Evolutionary conservation across 1,284 basidiomycete genomes (phyloP).

Genomic region (Porogramme epimiltina): DNA sequence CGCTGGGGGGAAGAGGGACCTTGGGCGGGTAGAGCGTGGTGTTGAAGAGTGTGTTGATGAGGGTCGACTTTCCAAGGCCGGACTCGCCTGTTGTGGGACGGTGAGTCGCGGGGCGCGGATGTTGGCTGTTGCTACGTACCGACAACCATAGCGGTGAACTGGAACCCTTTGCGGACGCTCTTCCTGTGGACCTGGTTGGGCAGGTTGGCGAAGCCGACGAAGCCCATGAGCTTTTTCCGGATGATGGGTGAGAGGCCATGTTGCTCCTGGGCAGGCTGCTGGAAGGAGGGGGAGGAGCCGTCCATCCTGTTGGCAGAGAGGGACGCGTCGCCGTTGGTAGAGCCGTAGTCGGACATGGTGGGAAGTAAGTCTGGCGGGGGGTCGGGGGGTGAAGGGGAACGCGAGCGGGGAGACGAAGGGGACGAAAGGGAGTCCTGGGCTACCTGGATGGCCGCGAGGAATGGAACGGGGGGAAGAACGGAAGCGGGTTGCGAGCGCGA

Average conservation of each 20-base stretch:
- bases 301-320: slow-evolving; percentile 52
- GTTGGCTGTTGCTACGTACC: slow-evolving; percentile 60
- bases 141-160: slow-evolving; percentile 97
- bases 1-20: slow-evolving; percentile 79
- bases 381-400: slow-evolving; percentile 23
- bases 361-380: slow-evolving; percentile 14
- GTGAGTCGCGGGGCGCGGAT: slow-evolving; percentile 19
- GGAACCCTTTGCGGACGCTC: slow-evolving; percentile 95
- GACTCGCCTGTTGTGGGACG: slow-evolving; percentile 77
- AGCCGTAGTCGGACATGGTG: slow-evolving; percentile 74
- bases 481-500: slow-evolving; percentile 43
- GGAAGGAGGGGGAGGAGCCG: slow-evolving; percentile 61
- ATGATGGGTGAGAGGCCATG: slow-evolving; percentile 63
- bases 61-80: slow-evolving; percentile 95
- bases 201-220: slow-evolving; percentile 89
- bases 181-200: slow-evolving; percentile 98
- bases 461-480: slow-evolving; percentile 49
- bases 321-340: slow-evolving; percentile 62
- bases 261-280: slow-evolving; percentile 38
- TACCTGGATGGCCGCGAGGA: slow-evolving; percentile 36
- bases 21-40: slow-evolving; percentile 91
- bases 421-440: slow-evolving; percentile 21
- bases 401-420: slow-evolving; percentile 25
- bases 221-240: slow-evolving; percentile 91
- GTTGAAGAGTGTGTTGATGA: slow-evolving; percentile 97